phyloP scores from a whole-genome alignment of 169 alveolate species.

The Plasmodium fragile region DNA sequence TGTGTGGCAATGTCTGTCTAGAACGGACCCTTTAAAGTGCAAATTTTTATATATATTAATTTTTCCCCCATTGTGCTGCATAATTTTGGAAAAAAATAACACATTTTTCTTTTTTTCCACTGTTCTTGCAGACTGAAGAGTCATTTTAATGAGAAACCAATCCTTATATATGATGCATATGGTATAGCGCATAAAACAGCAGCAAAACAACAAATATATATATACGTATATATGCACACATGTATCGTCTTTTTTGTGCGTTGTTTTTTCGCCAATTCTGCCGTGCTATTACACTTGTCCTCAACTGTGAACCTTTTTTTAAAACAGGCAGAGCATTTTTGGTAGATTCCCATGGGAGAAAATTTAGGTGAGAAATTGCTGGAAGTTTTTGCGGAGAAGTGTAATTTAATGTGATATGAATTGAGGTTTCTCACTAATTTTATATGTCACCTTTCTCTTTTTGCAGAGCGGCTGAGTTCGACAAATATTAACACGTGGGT shows the following conservation, averaged over 20 bases:
- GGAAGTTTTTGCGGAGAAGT: background rate
- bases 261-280: background rate
- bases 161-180: slow-evolving; percentile 66
- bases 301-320: background rate
- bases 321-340: slow-evolving; percentile 75
- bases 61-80: background rate
- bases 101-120: background rate
- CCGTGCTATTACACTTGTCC: background rate
- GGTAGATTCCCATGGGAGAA: slow-evolving; percentile 68
- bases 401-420: background rate
- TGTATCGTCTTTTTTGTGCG: background rate
- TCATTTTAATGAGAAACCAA: slow-evolving; percentile 72
- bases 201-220: background rate
- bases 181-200: slow-evolving; percentile 38
- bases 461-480: slow-evolving; percentile 74
- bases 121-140: slow-evolving; percentile 45
- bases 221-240: background rate
- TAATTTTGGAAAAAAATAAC: background rate
- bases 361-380: slow-evolving; percentile 42
- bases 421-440: background rate
- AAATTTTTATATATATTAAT: background rate
- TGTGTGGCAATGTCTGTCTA: background rate
- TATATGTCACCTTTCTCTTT: slow-evolving; percentile 8
- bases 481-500: slow-evolving; percentile 15
- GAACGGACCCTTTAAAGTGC: background rate